A percentile compares a stretch with the other conserved stretches of the same genome.
Conservation (phyloP, 2,329 filamentous ascomycete species). For the Akanthomyces lecanii region DNA sequence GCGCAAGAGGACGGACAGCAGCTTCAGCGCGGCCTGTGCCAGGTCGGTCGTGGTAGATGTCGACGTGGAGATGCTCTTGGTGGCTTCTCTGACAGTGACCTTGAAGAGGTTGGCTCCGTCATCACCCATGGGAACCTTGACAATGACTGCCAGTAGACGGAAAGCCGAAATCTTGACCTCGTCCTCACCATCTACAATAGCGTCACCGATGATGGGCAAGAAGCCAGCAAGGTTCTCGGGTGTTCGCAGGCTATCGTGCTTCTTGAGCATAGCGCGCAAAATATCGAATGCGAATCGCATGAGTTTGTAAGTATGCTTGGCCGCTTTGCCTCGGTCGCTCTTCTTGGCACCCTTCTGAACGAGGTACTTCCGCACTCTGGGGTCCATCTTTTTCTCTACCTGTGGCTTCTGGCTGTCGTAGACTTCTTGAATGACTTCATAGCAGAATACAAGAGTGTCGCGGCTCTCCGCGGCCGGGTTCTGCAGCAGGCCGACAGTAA, state of each 20-base stretch:
- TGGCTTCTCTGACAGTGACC: slow-evolving; percentile 80
- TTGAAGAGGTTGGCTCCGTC: slow-evolving; percentile 61
- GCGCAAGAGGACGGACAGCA: slow-evolving; percentile 78
- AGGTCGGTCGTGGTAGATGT: slow-evolving; percentile 77
- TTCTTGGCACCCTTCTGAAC: slow-evolving; percentile 76
- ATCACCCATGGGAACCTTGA: slow-evolving; percentile 78
- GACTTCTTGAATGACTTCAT: slow-evolving; percentile 85
- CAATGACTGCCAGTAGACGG: slow-evolving; percentile 76
- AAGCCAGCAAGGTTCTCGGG: slow-evolving; percentile 78
- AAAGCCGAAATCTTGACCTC: slow-evolving; percentile 89
- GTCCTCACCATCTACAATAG: slow-evolving; percentile 77
- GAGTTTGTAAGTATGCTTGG: slow-evolving; percentile 82
- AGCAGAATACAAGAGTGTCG: slow-evolving; percentile 89
- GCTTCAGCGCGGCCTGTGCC: slow-evolving; percentile 81
- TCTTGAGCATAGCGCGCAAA: slow-evolving; percentile 78
- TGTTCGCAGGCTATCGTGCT: slow-evolving; percentile 76
- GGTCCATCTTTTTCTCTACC: slow-evolving; percentile 53
- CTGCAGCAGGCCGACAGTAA: slow-evolving; percentile 75
- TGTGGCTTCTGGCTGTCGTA: slow-evolving; percentile 60
- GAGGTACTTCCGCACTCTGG: slow-evolving; percentile 67
- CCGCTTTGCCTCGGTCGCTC: slow-evolving; percentile 65
- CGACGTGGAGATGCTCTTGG: slow-evolving; percentile 72
- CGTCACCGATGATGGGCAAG: slow-evolving; percentile 82
- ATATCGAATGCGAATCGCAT: slow-evolving; percentile 84
- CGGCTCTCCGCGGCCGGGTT: slow-evolving; percentile 75